Evolutionary conservation across 176 grass and related monocot species (phyloP).

Genomic region (Triticum monococcum): DNA sequence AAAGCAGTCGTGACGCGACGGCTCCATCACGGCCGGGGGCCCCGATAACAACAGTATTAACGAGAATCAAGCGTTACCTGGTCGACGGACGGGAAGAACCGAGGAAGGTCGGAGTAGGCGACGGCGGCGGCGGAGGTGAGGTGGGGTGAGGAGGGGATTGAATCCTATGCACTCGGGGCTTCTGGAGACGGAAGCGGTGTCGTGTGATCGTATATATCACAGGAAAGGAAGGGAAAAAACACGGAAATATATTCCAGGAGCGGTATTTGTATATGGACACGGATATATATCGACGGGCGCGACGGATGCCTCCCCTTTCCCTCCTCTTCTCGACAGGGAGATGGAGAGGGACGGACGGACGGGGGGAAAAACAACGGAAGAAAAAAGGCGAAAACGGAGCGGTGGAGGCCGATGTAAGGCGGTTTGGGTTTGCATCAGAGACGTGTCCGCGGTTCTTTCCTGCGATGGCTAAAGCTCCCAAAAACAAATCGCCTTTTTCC

Average conservation of each 20-base stretch:
- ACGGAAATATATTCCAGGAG: too few relatives aligned
- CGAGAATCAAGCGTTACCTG: background rate
- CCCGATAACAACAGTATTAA: background rate
- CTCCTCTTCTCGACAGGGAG: background rate
- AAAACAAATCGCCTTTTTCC: conserved; percentile 28
- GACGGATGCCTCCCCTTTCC: background rate
- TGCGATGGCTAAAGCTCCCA: conserved; percentile 33
- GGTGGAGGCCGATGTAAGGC: conserved; percentile 40
- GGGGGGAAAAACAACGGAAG: background rate
- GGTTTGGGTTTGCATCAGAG: conserved; percentile 55
- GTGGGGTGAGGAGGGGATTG: conserved; percentile 12
- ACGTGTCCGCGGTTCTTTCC: conserved; percentile 59
- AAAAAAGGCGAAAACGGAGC: conserved; percentile 19
- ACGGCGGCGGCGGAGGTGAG: too few relatives aligned
- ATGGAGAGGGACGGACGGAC: background rate
- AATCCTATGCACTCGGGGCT: background rate
- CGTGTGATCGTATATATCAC: conserved; percentile 34
- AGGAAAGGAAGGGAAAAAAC: background rate
- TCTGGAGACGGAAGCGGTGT: conserved; percentile 27
- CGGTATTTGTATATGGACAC: background rate
- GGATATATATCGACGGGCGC: background rate
- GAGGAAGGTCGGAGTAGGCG: too few relatives aligned
- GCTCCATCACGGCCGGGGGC: too few relatives aligned
- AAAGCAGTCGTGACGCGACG: background rate
- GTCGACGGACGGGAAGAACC: background rate